Evolutionary conservation across 371 early-diverging fungal species (phyloP), one percentile per base, ranked within the genome.

Genomic region (Rhizopus arrhizus): DNA sequence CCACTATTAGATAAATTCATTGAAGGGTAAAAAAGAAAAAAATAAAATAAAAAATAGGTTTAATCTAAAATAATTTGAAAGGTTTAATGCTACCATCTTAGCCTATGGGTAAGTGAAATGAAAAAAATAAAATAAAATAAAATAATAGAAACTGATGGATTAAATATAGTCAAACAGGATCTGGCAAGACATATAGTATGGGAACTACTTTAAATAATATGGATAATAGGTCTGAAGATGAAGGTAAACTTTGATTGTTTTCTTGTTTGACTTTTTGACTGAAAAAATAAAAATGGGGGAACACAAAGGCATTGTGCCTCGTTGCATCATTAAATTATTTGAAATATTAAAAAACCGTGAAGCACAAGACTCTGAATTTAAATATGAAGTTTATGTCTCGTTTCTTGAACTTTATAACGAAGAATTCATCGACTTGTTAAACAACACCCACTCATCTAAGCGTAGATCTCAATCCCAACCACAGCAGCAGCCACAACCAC

Each of bases 131-230:
- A n/a, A n/a, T n/a, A n/a, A n/a, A n/a, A n/a, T n/a, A n/a, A n/a
- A n/a, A n/a, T n/a, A n/a, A n/a, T n/a, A 22, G 22, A 22, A 22
- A 22, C 22, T 22, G 22, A 22, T 22, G 22, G 22, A 22, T 22
- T 22, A 2, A 22, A 56, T 4, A 48, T 55, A 75, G 91, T 29
- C 93, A 97, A 80, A 93, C 94, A 13, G 92, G 93, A 11, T 91
- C 92, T 13, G 98, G 98, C 48, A 99, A 99, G 82, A 99, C 99
- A 5, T 95, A 91, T 68, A 99, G 98, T 29, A 99, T 99, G 98
- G 95, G 95, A 53, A 94, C 94, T 10, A 86, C 59, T 49, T 53
- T 73, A 47, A 64, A 48, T 34, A 84, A 22, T 22, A 22, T 22
- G 22, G 22, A 22, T 0, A 22, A 22, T 22, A 22, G 22, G 22